Evolutionary conservation across 176 grass and related monocot species (phyloP).

Genomic region (Echinochloa phyllopogon): DNA sequence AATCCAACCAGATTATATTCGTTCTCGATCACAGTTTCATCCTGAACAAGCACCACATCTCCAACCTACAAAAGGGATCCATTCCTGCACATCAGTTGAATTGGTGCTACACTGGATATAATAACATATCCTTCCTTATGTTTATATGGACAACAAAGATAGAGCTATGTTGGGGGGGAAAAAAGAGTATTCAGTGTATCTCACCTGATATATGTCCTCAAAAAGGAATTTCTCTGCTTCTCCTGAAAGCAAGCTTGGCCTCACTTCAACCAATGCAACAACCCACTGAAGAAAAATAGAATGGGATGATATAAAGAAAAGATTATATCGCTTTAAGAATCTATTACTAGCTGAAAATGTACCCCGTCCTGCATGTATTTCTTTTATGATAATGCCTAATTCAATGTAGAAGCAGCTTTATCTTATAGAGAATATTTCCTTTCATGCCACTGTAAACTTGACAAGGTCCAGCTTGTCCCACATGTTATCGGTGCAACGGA

Average conservation of each 20-base stretch:
- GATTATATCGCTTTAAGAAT: background rate
- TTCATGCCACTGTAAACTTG: background rate
- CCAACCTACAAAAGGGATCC: constrained; percentile 73
- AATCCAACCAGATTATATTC: constrained; percentile 73
- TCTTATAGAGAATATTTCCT: background rate
- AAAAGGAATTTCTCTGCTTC: constrained; percentile 89
- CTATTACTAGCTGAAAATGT: background rate
- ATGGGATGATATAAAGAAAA: constrained; percentile 23
- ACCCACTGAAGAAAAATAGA: constrained; percentile 66
- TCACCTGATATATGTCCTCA: constrained; percentile 89
- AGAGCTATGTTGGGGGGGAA: background rate
- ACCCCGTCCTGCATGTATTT: background rate
- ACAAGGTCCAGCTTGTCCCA: background rate
- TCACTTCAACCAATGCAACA: constrained; percentile 81
- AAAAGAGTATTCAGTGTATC: background rate
- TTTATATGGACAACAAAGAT: constrained; percentile 39
- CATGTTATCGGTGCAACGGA: background rate
- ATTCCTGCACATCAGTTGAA: constrained; percentile 7
- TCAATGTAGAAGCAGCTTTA: background rate
- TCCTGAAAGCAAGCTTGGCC: constrained; percentile 84
- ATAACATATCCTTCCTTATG: constrained; percentile 17
- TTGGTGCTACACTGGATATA: background rate
- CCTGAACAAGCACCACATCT: constrained; percentile 93
- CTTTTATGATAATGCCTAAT: background rate
- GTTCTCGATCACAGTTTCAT: constrained; percentile 82